Conservation (phyloP, 2,329 filamentous ascomycete species). For the Zymoseptoria passerinii region DNA sequence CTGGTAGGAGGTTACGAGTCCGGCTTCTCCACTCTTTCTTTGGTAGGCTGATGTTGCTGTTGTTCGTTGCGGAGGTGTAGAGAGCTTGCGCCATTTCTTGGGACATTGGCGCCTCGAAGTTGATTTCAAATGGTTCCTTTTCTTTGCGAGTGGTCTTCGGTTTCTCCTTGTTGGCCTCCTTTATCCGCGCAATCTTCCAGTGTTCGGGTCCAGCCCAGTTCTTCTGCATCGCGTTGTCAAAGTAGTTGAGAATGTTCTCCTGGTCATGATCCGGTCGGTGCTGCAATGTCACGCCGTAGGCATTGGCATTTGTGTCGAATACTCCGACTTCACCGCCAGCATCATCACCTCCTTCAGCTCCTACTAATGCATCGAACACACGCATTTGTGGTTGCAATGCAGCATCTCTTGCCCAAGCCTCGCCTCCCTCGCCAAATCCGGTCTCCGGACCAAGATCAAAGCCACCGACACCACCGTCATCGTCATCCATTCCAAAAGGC, state of each 20-base stretch:
- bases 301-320: constrained; percentile 54
- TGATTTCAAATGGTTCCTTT: constrained; percentile 92
- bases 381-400: constrained; percentile 80
- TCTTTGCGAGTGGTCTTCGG: constrained; percentile 77
- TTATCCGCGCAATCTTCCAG: constrained; percentile 94
- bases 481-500: constrained; percentile 57
- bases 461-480: constrained; percentile 57
- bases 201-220: constrained; percentile 98
- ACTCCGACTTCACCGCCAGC: constrained; percentile 40
- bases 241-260: constrained; percentile 95
- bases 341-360: constrained; percentile 45
- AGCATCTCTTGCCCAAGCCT: constrained; percentile 88
- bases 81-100: constrained; percentile 63
- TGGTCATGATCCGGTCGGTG: constrained; percentile 59
- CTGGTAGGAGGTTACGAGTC: constrained; percentile 82
- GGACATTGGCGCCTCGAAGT: constrained; percentile 72
- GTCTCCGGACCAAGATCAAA: constrained; percentile 56
- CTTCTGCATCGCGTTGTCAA: constrained; percentile 91
- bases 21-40: constrained; percentile 96
- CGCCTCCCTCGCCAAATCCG: constrained; percentile 90
- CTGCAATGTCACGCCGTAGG: constrained; percentile 72
- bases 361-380: constrained; percentile 56
- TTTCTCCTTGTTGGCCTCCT: constrained; percentile 55
- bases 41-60: constrained; percentile 72
- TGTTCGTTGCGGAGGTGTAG: constrained; percentile 72